Conservation (phyloP, 805 yeast genomes). For the Saturnispora quitensis region DNA sequence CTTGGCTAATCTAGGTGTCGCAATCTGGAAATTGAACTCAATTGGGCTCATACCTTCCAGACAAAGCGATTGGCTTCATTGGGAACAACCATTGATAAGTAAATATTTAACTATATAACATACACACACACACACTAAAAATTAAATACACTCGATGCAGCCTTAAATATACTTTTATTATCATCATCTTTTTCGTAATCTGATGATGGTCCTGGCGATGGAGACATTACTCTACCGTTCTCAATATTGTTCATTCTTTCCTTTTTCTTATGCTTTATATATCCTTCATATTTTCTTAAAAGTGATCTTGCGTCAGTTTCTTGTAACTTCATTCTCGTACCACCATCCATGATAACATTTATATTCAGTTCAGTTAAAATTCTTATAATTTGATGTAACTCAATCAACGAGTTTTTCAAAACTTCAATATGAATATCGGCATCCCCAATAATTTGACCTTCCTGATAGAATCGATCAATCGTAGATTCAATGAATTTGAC, state of each 20-base stretch:
- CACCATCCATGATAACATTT: slow-evolving; percentile 40
- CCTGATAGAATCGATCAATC: slow-evolving; percentile 7
- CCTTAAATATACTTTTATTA: slow-evolving; percentile 21
- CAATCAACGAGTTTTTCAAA: slow-evolving; percentile 50
- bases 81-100: slow-evolving; percentile 46
- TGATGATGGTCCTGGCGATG: background rate
- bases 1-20: slow-evolving; percentile 55
- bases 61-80: slow-evolving; percentile 84
- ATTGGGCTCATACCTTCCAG: slow-evolving; percentile 91
- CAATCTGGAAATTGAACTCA: slow-evolving; percentile 71
- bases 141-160: slow-evolving; percentile 14
- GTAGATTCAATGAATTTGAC: slow-evolving; percentile 59
- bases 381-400: slow-evolving; percentile 71
- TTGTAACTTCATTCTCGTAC: slow-evolving; percentile 22
- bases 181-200: slow-evolving; percentile 10
- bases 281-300: slow-evolving; percentile 42
- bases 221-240: background rate
- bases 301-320: slow-evolving; percentile 61
- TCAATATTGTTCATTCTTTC: slow-evolving; percentile 1
- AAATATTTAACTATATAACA: slow-evolving; percentile 12
- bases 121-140: background rate
- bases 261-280: slow-evolving; percentile 15
- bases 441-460: slow-evolving; percentile 3
- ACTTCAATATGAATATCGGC: slow-evolving; percentile 12
- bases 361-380: slow-evolving; percentile 55